Conservation (phyloP, 108 stramenopile species). For the Cyclotella choctawhatcheeana region DNA sequence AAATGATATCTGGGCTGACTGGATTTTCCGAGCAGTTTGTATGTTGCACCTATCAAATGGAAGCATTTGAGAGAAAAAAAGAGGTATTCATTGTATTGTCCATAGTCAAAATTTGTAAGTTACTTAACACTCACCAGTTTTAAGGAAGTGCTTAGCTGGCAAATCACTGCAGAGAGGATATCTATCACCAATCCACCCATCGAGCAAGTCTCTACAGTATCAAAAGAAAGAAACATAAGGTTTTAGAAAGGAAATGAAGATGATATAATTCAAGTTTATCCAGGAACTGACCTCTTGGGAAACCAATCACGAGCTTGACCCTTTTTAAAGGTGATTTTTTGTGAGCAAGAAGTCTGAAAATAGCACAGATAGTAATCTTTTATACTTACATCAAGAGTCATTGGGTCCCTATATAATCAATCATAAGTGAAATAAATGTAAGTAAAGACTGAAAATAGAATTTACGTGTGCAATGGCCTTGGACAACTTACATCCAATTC, state of each 20-base stretch:
- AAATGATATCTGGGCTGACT: slow-evolving; percentile 22
- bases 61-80: too few relatives aligned
- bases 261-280: too few relatives aligned
- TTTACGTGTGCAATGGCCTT: not conserved
- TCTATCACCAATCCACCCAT: slow-evolving; percentile 50
- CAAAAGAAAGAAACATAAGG: too few relatives aligned
- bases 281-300: slow-evolving; percentile 51
- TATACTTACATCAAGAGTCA: slow-evolving; percentile 11
- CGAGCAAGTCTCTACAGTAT: slow-evolving; percentile 35
- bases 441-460: not conserved
- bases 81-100: too few relatives aligned
- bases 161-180: slow-evolving; percentile 44
- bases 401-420: slow-evolving; percentile 13
- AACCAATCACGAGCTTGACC: slow-evolving; percentile 30
- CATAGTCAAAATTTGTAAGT: too few relatives aligned
- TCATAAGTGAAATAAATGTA: not conserved
- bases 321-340: too few relatives aligned
- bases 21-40: slow-evolving; percentile 27
- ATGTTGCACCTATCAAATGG: too few relatives aligned
- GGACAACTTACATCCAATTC: slow-evolving; percentile 4
- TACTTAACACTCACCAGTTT: too few relatives aligned
- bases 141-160: slow-evolving; percentile 26
- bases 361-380: too few relatives aligned
- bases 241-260: too few relatives aligned
- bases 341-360: too few relatives aligned